Conservation (phyloP, 495 filamentous ascomycete species). For the Elaphomyces granulatus region DNA sequence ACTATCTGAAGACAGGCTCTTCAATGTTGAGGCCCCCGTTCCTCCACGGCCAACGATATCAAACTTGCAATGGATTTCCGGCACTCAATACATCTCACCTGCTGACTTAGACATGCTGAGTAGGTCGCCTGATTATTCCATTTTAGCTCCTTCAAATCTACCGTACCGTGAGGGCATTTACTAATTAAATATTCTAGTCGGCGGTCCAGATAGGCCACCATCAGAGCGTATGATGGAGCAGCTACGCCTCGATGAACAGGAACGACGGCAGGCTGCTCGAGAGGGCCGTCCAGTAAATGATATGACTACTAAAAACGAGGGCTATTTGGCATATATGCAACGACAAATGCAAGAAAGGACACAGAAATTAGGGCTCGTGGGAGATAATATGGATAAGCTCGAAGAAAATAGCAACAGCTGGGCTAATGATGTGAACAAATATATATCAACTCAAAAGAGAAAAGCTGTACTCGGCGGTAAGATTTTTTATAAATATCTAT, state of each 20-base stretch:
- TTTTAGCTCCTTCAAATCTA: neutral
- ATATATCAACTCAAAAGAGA: conserved; percentile 70
- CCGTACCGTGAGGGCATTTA: conserved; percentile 3
- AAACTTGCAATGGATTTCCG: conserved; percentile 90
- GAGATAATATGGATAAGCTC: conserved; percentile 69
- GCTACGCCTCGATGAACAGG: conserved; percentile 42
- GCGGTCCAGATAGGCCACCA: conserved; percentile 73
- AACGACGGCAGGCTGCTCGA: conserved; percentile 34
- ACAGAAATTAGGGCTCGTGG: conserved; percentile 65
- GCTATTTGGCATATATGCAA: conserved; percentile 58
- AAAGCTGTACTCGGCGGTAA: conserved; percentile 56
- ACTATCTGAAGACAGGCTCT: conserved; percentile 52
- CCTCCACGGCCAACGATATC: conserved; percentile 89
- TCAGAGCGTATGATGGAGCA: conserved; percentile 63
- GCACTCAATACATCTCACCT: conserved; percentile 80
- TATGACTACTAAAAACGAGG: conserved; percentile 24
- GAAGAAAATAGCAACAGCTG: conserved; percentile 68
- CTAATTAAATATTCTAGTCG: conserved; percentile 33
- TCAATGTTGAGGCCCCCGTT: conserved; percentile 54
- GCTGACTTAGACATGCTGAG: conserved; percentile 81
- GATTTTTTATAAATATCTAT: conserved; percentile 8
- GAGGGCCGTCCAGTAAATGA: conserved; percentile 17
- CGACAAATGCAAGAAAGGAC: conserved; percentile 80
- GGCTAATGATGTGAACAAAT: conserved; percentile 78
- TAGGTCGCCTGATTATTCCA: conserved; percentile 13